Base-by-base conservation (phyloP, 2,329 filamentous ascomycete species). In the Pseudogymnoascus destructans region DNA sequence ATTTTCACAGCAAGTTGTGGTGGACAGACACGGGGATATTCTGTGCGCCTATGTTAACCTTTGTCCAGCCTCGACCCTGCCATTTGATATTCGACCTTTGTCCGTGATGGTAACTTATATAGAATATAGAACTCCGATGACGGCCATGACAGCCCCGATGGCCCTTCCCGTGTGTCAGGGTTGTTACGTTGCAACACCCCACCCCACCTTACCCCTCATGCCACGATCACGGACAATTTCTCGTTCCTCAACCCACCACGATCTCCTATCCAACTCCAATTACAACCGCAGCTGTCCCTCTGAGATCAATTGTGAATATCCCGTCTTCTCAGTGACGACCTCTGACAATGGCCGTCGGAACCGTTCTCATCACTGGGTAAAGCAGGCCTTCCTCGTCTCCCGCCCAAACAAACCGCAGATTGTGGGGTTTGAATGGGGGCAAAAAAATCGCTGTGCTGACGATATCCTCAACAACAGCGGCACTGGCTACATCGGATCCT, bases 401-500 rank as follows among this genome's bases (percentile, higher is more conserved):
- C 58, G 58, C 46, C 46, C 61, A 60, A 55, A 42, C 55, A 58
- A 61, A 60, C 60, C 59, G 52, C 56, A 35, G 57, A 23, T n/a
- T 54, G 30, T 59, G 21, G 21, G 38, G 59, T 62, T 58, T 42
- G 49, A 57, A 23, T 49, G 27, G 33, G 21, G 32, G 25, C 23
- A 40, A 4, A 56, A 35, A 21, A 56, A 56, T 56, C 32, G 60
- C 67, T 68, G 64, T 64, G 59, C 57, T 32, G 60, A 64, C 64
- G 66, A 66, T 65, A 65, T 66, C 13, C 61, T 60, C 57, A 59
- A 64, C 54, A 38, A 61, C 71, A 96, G 93, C 80, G 93, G 93
- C 70, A 95, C 91, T 64, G 93, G 93, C 77, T 98, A 98, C 79
- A 98, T 98, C 74, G 93, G 93, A 72, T 97, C 92, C 56, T 97